These are phyloP conservation scores for Penicillium sp. DNA, from an alignment of 2,329 filamentous ascomycete species.

Conservation along the genomic window DNA sequence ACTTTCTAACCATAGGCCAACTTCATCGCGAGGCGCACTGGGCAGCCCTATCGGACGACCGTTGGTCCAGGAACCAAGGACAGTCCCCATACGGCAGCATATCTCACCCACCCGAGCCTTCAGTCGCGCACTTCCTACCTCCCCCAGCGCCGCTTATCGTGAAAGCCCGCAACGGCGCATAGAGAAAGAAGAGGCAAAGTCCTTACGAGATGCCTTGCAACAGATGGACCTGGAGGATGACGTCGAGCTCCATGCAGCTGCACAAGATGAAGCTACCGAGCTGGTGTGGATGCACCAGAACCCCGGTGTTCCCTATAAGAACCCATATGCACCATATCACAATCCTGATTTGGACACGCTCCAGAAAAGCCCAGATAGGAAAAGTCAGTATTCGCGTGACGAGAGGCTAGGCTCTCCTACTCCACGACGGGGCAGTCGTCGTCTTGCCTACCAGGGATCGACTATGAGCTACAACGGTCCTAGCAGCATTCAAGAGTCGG, in stretches of 20 bases:
- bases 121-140: constrained; percentile 23
- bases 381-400: too few relatives aligned
- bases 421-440: too few relatives aligned
- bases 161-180: constrained; percentile 49
- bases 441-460: constrained; percentile 21
- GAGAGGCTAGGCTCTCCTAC: too few relatives aligned
- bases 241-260: constrained; percentile 45
- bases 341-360: too few relatives aligned
- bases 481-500: too few relatives aligned
- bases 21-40: too few relatives aligned
- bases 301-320: constrained; percentile 42
- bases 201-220: constrained; percentile 50
- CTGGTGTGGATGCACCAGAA: constrained; percentile 56
- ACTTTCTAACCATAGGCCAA: too few relatives aligned
- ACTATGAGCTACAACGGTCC: constrained; percentile 17
- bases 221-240: constrained; percentile 53
- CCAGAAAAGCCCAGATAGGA: too few relatives aligned
- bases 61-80: constrained; percentile 34
- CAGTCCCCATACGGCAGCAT: too few relatives aligned
- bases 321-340: constrained; percentile 41
- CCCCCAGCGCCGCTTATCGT: constrained; percentile 42
- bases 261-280: constrained; percentile 55
- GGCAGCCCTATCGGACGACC: constrained; percentile 30
- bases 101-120: constrained; percentile 25
- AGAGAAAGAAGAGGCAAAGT: constrained; percentile 52